phyloP scores from a whole-genome alignment of 805 yeast genomes.

The Kluyveromyces lactis region DNA sequence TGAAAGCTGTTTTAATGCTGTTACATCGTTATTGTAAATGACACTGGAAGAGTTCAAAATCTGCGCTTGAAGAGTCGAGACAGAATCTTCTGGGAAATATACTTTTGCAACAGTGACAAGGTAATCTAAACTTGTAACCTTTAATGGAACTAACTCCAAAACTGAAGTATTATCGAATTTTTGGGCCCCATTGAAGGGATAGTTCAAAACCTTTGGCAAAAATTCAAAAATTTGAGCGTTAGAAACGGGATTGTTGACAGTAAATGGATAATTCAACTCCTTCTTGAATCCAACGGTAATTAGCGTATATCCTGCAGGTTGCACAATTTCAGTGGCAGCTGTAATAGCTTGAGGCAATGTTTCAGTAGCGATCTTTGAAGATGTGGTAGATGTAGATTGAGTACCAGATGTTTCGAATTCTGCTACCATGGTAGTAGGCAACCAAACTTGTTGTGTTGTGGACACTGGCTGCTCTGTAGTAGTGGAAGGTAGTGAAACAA shows the following conservation, averaged over 20 bases:
- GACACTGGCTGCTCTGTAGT: conserved; percentile 19
- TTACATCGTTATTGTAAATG: conserved; percentile 52
- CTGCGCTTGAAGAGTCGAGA: conserved; percentile 40
- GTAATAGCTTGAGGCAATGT: conserved; percentile 35
- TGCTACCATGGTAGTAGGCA: conserved; percentile 81
- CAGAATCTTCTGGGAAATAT: conserved; percentile 56
- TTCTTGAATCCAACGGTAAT: conserved; percentile 46
- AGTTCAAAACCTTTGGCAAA: conserved; percentile 63
- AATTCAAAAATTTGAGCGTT: conserved; percentile 63
- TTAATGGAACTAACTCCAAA: conserved; percentile 65
- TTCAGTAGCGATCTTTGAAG: conserved; percentile 35
- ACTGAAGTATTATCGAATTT: conserved; percentile 50
- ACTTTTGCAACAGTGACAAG: conserved; percentile 84
- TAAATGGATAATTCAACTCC: conserved; percentile 77
- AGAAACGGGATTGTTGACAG: conserved; percentile 76
- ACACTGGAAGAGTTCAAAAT: conserved; percentile 48
- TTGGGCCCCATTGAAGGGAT: conserved; percentile 42
- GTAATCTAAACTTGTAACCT: conserved; percentile 46
- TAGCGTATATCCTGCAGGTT: conserved; percentile 18
- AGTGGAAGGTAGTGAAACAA: background rate
- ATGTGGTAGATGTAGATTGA: conserved; percentile 34
- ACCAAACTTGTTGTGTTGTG: conserved; percentile 38
- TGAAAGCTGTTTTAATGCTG: conserved; percentile 51
- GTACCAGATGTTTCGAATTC: conserved; percentile 21
- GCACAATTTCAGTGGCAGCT: conserved; percentile 31